Evolutionary conservation across 202 grass and related monocot species (phyloP), one percentile per base, ranked within the genome.

Genomic region (Bolboschoenoplectus hybrid): DNA sequence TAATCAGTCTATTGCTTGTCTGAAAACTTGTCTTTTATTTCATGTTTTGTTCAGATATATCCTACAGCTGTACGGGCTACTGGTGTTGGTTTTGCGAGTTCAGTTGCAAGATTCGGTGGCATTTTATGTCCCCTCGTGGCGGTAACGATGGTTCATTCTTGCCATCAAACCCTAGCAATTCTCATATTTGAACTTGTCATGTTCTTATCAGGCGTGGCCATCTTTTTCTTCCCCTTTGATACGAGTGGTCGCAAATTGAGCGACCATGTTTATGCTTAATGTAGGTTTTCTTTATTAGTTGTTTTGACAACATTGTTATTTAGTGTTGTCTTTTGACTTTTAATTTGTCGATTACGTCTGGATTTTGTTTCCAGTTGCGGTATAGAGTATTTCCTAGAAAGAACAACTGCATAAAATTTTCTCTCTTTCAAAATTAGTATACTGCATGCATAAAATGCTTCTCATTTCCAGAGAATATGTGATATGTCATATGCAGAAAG

Each of bases 71-170:
- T 98, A 10, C 90, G 95, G 78, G 87, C 90, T 2, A 98, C 95
- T 0, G 95, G 93, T 2, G 86, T 98, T 0, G 96, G 96, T 2
- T 81, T 94, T 82, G 93, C 90, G 0, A 94, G 88, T 71, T 95
- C 96, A 9, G 83, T 98, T 2, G 90, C 93, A 38, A 92, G 96
- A 10, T 92, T 98, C 12, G 93, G 93, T 0, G 96, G 93, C 62
- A 91, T 98, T 77, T 46, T 98, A 17, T 95, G 96, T 86, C 96
- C 93, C 2, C 87, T 98, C 1, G 96, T 98, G 63, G 96, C 91
- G 0, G 93, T 98, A 2, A 88, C 88, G 4, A 53, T 98, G 90
- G 93, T 98, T 65, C 91, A 94, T 47, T 89, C 88, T 0, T 98
- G 96, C 86, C 90, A 94, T 84, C 90, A 92, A 84, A 89, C 82